These are phyloP conservation scores for Botryotinia calthae DNA, from an alignment of 2,329 filamentous ascomycete genomes.

Conservation along the genomic window DNA sequence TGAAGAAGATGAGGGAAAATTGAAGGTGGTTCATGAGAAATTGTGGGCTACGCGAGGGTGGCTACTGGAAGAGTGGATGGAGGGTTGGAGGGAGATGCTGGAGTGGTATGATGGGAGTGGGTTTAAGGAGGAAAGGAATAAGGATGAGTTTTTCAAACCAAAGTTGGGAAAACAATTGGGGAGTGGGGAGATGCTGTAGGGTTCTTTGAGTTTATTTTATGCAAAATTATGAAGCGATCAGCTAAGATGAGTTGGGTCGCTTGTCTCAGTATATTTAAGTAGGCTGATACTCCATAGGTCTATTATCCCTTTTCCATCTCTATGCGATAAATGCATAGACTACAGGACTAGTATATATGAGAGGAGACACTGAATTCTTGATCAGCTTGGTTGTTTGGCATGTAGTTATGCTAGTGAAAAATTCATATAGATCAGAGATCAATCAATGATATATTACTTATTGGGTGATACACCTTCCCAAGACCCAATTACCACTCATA, in stretches of 20 bases:
- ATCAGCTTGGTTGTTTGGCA: neutral
- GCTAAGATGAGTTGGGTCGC: too few species aligned
- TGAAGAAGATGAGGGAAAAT: slow-evolving; percentile 6
- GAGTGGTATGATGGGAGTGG: slow-evolving; percentile 3
- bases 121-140: slow-evolving; percentile 12
- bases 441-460: neutral
- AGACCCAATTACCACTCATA: too few species aligned
- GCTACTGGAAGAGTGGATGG: slow-evolving; percentile 13
- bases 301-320: neutral
- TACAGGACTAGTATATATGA: neutral
- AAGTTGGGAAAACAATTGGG: neutral
- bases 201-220: neutral
- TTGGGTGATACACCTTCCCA: neutral
- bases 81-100: slow-evolving; percentile 13
- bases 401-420: neutral
- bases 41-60: slow-evolving; percentile 13
- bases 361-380: neutral
- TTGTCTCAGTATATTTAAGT: neutral
- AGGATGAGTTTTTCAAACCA: slow-evolving; percentile 9
- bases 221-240: neutral
- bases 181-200: neutral
- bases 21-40: slow-evolving; percentile 21
- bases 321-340: neutral
- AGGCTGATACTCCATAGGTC: too few species aligned
- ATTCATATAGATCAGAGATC: too few species aligned